Percentiles rank a stretch among this genome's conserved stretches.
phyloP scores from a whole-genome alignment of 2,329 filamentous ascomycete genomes.

The Nannizziopsis barbatae region DNA sequence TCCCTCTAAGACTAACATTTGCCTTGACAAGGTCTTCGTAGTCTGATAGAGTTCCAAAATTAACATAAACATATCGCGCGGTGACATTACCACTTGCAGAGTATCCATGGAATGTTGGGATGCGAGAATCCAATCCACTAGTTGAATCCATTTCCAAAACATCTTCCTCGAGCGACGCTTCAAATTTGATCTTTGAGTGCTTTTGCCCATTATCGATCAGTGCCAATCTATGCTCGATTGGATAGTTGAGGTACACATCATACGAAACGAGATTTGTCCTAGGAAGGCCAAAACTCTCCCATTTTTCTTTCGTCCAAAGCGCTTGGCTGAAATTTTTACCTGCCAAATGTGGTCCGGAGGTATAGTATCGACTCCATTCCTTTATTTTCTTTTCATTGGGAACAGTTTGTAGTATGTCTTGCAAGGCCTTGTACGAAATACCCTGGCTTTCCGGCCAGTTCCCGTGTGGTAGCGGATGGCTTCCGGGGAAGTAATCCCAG shows the following conservation, averaged over 20 bases:
- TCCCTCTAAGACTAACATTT: constrained; percentile 65
- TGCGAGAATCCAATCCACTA: constrained; percentile 55
- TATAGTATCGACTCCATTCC: constrained; percentile 71
- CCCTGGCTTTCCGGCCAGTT: constrained; percentile 37
- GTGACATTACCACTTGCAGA: constrained; percentile 88
- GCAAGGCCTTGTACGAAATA: constrained; percentile 44
- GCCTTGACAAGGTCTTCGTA: constrained; percentile 69
- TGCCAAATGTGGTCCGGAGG: constrained; percentile 61
- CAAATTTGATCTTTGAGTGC: constrained; percentile 52
- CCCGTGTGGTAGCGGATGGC: constrained; percentile 27
- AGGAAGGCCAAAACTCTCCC: constrained; percentile 58
- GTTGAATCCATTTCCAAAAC: constrained; percentile 73
- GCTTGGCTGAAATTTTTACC: constrained; percentile 69
- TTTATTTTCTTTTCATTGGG: constrained; percentile 46
- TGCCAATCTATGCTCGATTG: constrained; percentile 57
- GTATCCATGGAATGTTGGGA: constrained; percentile 92
- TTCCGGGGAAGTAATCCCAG: constrained; percentile 33
- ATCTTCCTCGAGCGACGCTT: constrained; percentile 74
- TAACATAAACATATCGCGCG: constrained; percentile 73
- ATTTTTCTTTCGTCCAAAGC: constrained; percentile 61
- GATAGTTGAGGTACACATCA: constrained; percentile 69
- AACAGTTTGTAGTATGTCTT: constrained; percentile 43
- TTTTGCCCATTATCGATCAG: constrained; percentile 44
- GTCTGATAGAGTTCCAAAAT: constrained; percentile 78
- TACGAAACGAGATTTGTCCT: constrained; percentile 53